phyloP scores from a whole-genome alignment of 1,284 basidiomycete species.

The Leucoagaricus sp. region DNA sequence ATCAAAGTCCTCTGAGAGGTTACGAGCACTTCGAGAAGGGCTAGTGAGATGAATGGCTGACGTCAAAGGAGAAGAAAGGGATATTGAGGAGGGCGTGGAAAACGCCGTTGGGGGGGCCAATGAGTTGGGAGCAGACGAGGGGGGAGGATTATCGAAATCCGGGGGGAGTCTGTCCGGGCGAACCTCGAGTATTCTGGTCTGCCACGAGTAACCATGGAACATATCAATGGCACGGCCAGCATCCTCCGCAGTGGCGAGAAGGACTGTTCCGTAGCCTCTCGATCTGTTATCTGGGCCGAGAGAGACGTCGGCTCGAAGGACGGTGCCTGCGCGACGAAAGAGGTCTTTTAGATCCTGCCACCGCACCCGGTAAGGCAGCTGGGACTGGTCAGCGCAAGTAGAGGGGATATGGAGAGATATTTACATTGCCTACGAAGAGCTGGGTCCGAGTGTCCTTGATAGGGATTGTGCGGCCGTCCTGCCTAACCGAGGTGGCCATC shows the following conservation, averaged over 20 bases:
- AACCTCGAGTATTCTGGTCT: conserved; percentile 88
- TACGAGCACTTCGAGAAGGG: conserved; percentile 10
- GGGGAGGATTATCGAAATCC: conserved; percentile 43
- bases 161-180: conserved; percentile 74
- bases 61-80: conserved; percentile 17
- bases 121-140: conserved; percentile 11
- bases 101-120: conserved; percentile 5
- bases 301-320: conserved; percentile 92
- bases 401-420: conserved; percentile 6
- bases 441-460: conserved; percentile 85
- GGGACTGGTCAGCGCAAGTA: conserved; percentile 19
- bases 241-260: conserved; percentile 90
- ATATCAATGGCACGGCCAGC: conserved; percentile 87
- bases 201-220: conserved; percentile 93
- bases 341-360: conserved; percentile 99
- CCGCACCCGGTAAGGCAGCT: conserved; percentile 90
- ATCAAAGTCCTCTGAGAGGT: conserved; percentile 17
- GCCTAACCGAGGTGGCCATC: conserved; percentile 63
- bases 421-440: conserved; percentile 87
- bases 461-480: conserved; percentile 46
- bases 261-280: conserved; percentile 90
- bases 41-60: conserved; percentile 12
- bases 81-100: conserved; percentile 4
- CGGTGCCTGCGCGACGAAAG: conserved; percentile 93
- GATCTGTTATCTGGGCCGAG: conserved; percentile 91